phyloP scores from a whole-genome alignment of 2,329 filamentous ascomycete species.

The Calonectria pteridis region DNA sequence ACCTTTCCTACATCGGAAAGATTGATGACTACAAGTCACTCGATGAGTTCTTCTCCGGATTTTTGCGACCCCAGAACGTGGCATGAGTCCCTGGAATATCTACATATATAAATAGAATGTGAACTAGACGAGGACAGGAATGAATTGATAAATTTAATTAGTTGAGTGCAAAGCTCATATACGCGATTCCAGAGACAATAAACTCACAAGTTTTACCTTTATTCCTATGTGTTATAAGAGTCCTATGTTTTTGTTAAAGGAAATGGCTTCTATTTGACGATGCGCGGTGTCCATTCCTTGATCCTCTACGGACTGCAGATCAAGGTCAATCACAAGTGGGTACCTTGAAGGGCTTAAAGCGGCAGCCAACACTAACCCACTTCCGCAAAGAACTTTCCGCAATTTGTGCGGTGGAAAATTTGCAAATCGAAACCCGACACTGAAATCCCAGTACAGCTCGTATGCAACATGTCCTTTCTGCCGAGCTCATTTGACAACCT shows the following conservation, averaged over 20 bases:
- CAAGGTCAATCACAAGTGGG: neutral
- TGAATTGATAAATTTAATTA: no score
- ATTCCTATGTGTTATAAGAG: no score
- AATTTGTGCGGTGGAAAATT: neutral
- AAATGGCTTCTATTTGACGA: neutral
- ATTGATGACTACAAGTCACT: slow-evolving; percentile 27
- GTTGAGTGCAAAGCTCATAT: no score
- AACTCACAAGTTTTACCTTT: neutral
- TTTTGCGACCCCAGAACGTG: slow-evolving; percentile 1
- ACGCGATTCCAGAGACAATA: no score
- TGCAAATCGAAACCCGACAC: neutral
- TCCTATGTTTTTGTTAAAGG: no score
- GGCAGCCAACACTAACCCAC: neutral
- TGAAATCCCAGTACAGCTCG: neutral
- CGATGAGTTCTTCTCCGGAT: slow-evolving; percentile 21
- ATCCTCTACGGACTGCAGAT: neutral
- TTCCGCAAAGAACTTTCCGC: neutral
- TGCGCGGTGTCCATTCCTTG: neutral
- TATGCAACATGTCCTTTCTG: slow-evolving; percentile 25
- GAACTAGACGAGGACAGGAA: no score
- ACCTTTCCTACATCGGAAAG: slow-evolving; percentile 57
- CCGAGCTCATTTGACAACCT: slow-evolving; percentile 31
- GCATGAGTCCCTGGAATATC: neutral
- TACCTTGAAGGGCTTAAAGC: neutral
- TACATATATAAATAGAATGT: neutral